Base-by-base conservation (phyloP, 2,329 filamentous ascomycete genomes). In the Chrysosphaeria jannelii region DNA sequence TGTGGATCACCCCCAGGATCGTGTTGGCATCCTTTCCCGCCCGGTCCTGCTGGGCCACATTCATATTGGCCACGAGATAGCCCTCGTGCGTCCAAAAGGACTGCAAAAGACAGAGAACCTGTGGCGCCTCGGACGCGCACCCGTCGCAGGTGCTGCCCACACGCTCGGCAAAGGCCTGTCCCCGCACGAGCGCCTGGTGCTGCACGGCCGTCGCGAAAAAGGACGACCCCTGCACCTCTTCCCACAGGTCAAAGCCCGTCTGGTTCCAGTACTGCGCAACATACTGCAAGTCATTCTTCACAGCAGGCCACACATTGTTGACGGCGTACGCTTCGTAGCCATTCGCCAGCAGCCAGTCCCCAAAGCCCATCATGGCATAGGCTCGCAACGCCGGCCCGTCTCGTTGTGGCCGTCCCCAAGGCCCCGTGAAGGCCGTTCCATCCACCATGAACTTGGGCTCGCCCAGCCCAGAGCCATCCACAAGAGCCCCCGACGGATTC, bases 321-420 rank as follows among this genome's bases (percentile, higher is more conserved):
- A 41, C 43, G 3, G 58, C 65, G 1, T 54, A 56, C 3, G 47
- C 47, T 8, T 60, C 46, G 34, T 66, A 61, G 6, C 63, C 67
- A 29, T 33, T 33, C 27, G 72, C 68, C 45, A 28, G 18, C 10
- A 81, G 47, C 59, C 68, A 75, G 35, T 66, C 63, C 5, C 66
- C 57, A 37, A 79, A 85, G 1, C 51, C 51, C 25, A 71, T 66
- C 35, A 85, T 42, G 3, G 74, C 60, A 21, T 62, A 74, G 2
- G 71, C 72, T 23, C 75, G 56, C 19, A 85, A 53, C 12, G 74
- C 61, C 13, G 75, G 74, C 0, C 74, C 74, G 41, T 85, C 74
- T 20, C 68, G 54, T 42, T 85, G 74, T 8, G 74, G 74, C 11
- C 74, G 60, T 39, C 50, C 72, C 74, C 74, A 81, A 5, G 45